These are phyloP conservation scores for Phaeosphaeria sp. DNA, from an alignment of 2,329 filamentous ascomycete genomes.

Conservation along the genomic window DNA sequence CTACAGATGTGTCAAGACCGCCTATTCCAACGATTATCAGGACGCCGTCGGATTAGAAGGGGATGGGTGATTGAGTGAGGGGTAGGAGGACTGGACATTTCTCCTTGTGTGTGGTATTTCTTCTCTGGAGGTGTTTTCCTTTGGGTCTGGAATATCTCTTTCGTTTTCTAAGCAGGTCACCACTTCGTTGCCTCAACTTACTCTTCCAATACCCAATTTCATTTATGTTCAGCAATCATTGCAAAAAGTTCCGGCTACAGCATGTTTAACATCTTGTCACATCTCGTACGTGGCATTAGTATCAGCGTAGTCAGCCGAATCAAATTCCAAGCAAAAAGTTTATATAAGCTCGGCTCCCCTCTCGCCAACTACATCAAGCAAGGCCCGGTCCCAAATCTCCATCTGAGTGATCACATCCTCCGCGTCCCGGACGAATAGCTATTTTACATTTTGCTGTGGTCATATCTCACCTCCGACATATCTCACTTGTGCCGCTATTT, in stretches of 20 bases:
- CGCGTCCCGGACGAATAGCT: no score
- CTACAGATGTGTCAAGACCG: slow-evolving; percentile 22
- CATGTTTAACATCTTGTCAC: not conserved
- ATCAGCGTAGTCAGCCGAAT: not conserved
- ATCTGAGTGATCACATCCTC: not conserved
- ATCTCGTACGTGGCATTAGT: not conserved
- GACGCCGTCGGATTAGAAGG: slow-evolving; percentile 25
- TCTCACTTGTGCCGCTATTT: no score
- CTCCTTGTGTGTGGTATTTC: not conserved
- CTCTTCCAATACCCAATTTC: no score
- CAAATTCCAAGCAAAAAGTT: not conserved
- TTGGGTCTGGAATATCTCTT: no score
- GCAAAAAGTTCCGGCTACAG: not conserved
- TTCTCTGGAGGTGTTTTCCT: no score
- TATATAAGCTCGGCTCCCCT: not conserved
- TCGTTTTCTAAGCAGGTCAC: no score
- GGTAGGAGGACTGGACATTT: not conserved
- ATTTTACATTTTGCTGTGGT: not conserved
- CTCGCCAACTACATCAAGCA: not conserved
- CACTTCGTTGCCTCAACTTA: no score
- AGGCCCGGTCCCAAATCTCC: not conserved
- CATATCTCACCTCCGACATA: not conserved
- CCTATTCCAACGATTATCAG: slow-evolving; percentile 41
- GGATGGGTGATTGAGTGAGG: not conserved
- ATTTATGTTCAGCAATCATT: no score